These are phyloP conservation scores for Podochytrium sp. DNA, from an alignment of 192 early-diverging fungal species.

Conservation along the genomic window DNA sequence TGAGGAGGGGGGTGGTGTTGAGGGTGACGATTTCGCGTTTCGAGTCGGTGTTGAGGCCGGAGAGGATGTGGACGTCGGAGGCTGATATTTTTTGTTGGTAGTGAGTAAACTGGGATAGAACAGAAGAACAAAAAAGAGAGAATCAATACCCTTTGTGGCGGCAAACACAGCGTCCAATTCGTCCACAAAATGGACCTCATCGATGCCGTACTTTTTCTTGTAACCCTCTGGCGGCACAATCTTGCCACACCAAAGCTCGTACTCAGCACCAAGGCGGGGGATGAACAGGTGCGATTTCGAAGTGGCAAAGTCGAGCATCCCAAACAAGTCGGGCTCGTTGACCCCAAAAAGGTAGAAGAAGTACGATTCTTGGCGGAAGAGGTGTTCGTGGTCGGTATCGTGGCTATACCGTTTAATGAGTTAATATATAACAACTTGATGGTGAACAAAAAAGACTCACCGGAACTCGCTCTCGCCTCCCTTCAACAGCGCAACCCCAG, in stretches of 20 bases:
- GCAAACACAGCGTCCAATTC: constrained; percentile 54
- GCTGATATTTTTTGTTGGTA: too few relatives aligned
- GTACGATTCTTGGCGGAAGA: constrained; percentile 63
- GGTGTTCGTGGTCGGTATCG: constrained; percentile 73
- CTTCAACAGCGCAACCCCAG: constrained; percentile 12
- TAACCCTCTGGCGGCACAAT: constrained; percentile 50
- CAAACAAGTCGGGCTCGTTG: constrained; percentile 71
- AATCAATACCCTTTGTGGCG: too few relatives aligned
- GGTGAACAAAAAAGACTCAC: not conserved
- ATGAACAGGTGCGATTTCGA: constrained; percentile 67
- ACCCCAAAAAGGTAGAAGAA: constrained; percentile 85
- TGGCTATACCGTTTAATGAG: constrained; percentile 54
- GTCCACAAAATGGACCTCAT: constrained; percentile 66
- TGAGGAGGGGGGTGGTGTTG: not conserved
- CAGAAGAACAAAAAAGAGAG: too few relatives aligned
- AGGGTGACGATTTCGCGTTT: not conserved
- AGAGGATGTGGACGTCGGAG: constrained; percentile 6
- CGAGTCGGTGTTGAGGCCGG: constrained; percentile 24
- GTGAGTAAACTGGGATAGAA: too few relatives aligned
- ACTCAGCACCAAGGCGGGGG: constrained; percentile 62
- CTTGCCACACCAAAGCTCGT: constrained; percentile 85
- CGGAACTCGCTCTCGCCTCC: constrained; percentile 18
- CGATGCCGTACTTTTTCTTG: constrained; percentile 66
- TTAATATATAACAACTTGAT: not conserved
- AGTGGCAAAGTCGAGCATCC: constrained; percentile 69